Evolutionary conservation across 2,329 filamentous ascomycete genomes (phyloP), one percentile per base, ranked within the genome.

Genomic region (Monosporascus sp.): DNA sequence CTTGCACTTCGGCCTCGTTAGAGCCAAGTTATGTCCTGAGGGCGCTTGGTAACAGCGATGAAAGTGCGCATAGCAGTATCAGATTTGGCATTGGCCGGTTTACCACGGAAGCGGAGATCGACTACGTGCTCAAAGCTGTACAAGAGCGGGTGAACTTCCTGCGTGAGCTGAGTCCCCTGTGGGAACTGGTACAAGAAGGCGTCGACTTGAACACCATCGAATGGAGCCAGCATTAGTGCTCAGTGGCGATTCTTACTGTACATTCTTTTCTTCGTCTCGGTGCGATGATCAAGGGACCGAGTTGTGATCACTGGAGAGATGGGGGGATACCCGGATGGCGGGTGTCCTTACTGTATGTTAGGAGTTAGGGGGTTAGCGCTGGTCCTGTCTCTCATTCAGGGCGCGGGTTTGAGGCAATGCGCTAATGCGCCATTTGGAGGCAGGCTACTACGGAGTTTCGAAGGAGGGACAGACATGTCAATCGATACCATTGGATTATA

Each of bases 141-240:
- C 83, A 82, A 70, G 90, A 96, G 69, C 84, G 94, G 50, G 94
- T 99, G 44, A 88, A 85, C 17, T 97, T 97, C 79, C 77, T 99
- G 65, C 85, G 94, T 64, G 94, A 99, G 75, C 78, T 99, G 61
- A 97, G 92, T 69, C 94, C 94, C 39, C 76, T 99, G 53, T 99
- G 94, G 94, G 94, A 99, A 74, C 75, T 99, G 60, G 94, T 99
- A 14, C 94, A 99, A 74, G 94, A 99, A 71, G 94, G 94, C 17
- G 83, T 99, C 59, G 94, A 96, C 68, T 76, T 99, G 62, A 89
- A 95, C 73, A 96, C 90, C 44, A 99, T 99, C 65, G 87, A 99
- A 74, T 99, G 94, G 94, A 96, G 89, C 69, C 92, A 97, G 77
- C 94, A 99, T 73, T 97, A 77, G 81, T 54, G 38, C 24, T 9